These are phyloP conservation scores for Neopestalotiopsis sp. DNA, from an alignment of 2,329 filamentous ascomycete species.

Conservation along the genomic window DNA sequence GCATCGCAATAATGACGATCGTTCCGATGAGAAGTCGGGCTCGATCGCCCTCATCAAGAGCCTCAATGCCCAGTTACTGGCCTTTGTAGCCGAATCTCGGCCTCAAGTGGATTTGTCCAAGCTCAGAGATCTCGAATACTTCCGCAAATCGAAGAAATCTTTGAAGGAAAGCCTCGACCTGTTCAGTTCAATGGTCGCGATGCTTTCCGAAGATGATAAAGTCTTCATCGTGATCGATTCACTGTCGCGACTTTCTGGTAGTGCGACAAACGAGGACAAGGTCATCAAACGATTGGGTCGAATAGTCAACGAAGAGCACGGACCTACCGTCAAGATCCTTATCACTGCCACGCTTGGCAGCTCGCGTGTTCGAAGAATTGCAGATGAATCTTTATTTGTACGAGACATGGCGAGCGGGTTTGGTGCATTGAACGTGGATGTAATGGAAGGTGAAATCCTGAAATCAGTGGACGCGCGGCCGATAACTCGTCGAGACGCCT, in stretches of 20 bases:
- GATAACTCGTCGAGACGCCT: background rate
- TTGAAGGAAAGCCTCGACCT: constrained; percentile 5
- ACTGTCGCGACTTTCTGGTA: constrained; percentile 18
- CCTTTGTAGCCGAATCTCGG: background rate
- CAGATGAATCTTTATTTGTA: background rate
- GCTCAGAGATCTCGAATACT: background rate
- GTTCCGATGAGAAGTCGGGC: constrained; percentile 13
- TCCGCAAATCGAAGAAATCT: background rate
- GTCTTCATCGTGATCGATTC: constrained; percentile 23
- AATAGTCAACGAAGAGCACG: constrained; percentile 9
- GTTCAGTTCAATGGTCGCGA: constrained; percentile 20
- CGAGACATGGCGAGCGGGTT: background rate
- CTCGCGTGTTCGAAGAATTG: constrained; percentile 18
- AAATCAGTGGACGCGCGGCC: background rate
- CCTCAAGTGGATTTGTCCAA: background rate
- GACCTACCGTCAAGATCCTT: constrained; percentile 18
- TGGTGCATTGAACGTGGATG: background rate
- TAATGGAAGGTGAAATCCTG: background rate
- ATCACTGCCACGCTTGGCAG: constrained; percentile 20
- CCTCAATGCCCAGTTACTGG: background rate
- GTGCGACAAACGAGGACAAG: constrained; percentile 9
- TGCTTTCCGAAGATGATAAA: constrained; percentile 17
- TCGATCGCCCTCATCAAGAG: background rate
- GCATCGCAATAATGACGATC: constrained; percentile 17
- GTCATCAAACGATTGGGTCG: background rate